Base-by-base conservation (phyloP, 495 filamentous ascomycete species). In the Annulohypoxylon stygium region DNA sequence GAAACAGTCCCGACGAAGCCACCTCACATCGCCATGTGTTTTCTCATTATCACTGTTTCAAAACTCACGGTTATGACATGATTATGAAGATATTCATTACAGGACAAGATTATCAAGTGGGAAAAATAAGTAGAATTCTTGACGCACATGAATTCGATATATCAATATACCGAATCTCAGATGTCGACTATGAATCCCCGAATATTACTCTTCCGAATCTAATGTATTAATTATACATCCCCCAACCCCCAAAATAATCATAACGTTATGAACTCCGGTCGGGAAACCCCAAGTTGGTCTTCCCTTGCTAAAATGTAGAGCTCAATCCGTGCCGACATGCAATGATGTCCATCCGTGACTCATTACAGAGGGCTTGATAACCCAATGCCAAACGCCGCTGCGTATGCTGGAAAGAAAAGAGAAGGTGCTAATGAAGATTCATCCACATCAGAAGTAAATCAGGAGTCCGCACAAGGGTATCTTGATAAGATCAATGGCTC, bases 401-500 rank as follows among this genome's bases (percentile, higher is more conserved):
- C 61, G 62, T 62, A 74, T 70, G 71, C 71, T 70, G 65, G 41
- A 48, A 60, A 61, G 58, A 59, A 50, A 53, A 55, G 53, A 54
- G 37, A 26, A 50, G 51, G 39, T 12, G 50, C 34, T 14, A 20
- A 36, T 43, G 39, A 18, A 53, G 43, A 25, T 1, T 57, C 48
- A 16, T 36, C 61, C 8, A 12, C 67, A 58, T 54, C 61, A 33
- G 30, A 30, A 64, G 50, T 34, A 36, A 74, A 74, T 39, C 71
- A 69, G 71, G 63, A 63, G 45, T 67, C 72, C 67, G 53, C 72
- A 57, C 51, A 30, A 61, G 72, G 72, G 72, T 75, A 75, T 75
- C 72, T 75, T 64, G 72, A 64, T 61, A 71, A 71, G 62, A 71
- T 60, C 64, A 71, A 71, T 70, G 63, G 67, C 72, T 75, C 67